phyloP scores from a whole-genome alignment of 768 basidiomycete genomes.

The Auricularia sp. region DNA sequence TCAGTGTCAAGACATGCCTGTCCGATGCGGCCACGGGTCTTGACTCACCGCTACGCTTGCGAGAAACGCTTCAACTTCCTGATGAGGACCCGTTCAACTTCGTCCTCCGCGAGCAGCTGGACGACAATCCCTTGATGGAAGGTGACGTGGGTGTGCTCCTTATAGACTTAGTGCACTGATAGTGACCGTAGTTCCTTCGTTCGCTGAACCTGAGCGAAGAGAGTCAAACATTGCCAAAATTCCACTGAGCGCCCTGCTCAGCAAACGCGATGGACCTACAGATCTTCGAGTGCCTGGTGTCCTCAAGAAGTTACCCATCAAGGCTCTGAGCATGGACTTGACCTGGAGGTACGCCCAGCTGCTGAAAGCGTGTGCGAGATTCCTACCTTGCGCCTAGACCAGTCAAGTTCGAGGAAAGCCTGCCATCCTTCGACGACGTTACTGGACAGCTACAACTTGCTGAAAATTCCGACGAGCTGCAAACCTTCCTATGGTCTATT shows the following conservation, averaged over 20 bases:
- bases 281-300: background rate
- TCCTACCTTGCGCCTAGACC: background rate
- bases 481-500: too few species aligned
- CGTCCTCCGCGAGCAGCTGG: background rate
- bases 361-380: background rate
- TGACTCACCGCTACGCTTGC: too few species aligned
- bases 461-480: background rate
- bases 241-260: too few species aligned
- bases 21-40: too few species aligned
- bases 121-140: background rate
- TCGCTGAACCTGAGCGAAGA: background rate
- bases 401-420: background rate
- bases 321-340: background rate
- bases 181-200: background rate
- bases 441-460: background rate
- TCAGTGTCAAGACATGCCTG: too few species aligned
- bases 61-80: background rate
- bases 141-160: background rate
- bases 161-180: background rate
- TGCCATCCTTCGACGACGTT: background rate
- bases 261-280: too few species aligned
- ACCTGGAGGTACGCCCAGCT: background rate
- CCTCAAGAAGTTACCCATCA: background rate
- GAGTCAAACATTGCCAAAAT: too few species aligned
- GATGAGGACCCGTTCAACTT: background rate